Base-by-base conservation (phyloP, 805 yeast genomes). In the Candida railenensis region DNA sequence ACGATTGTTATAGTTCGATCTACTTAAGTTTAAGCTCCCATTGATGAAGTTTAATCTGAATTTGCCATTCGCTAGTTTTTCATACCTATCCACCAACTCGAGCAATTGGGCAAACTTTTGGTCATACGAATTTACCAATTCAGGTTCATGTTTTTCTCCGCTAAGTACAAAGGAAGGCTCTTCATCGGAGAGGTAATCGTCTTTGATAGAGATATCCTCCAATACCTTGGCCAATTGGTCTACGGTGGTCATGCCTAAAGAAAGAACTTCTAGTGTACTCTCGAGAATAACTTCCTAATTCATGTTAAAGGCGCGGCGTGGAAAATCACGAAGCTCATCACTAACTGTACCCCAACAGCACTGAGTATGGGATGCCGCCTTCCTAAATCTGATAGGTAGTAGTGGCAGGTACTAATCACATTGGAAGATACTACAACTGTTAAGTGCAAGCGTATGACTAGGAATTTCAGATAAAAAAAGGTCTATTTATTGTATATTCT, bases 1-100 rank as follows among this genome's bases (percentile, higher is more conserved):
- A 12, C 58, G 54, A 39, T 54, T 53, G 34, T 63, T 57, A 53
- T 67, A 77, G 48, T 73, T 76, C 8, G 82, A 81, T 48, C 79
- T 52, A 38, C 81, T 71, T 28, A 78, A 58, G 37, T 65, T 63
- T 2, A 75, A 54, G 50, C 57, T 73, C 4, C 77, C 80, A 34
- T 59, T 56, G 22, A 56, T 54, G 50, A 64, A 69, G 38, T 53
- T 52, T 12, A 40, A 36, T 3, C 62, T 48, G 37, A 52, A 48
- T 2, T 54, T 45, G 8, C 49, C 54, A 16, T 56, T 54, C 22
- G 62, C 56, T 18, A 59, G 22, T 3, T 40, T 34, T 39, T 68
- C 70, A 52, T 76, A 76, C 37, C 57, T 51, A 40, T 69, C 63
- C 8, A 74, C 38, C 21, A 63, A 50, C 3, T 59, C 62, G 3